Evolutionary conservation across 345 rosid species (phyloP).

Genomic region (Pugionium cornutum): DNA sequence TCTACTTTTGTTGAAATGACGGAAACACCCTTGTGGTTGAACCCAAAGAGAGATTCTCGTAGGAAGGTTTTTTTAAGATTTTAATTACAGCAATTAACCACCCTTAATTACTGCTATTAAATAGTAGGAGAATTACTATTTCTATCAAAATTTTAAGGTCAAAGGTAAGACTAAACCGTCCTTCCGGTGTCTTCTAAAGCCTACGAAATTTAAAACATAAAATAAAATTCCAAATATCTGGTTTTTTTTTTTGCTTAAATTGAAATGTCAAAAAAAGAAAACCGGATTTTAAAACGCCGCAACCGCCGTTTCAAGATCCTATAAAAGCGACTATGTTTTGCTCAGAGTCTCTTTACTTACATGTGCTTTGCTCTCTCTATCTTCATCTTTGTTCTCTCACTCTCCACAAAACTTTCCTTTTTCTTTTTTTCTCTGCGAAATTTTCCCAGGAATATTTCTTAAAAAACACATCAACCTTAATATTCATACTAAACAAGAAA

Average conservation of each 20-base stretch:
- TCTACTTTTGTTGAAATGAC: slow-evolving; percentile 7
- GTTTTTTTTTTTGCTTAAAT: not conserved
- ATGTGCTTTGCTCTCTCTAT: slow-evolving; percentile 27
- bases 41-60: not conserved
- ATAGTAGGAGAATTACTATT: not conserved
- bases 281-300: slow-evolving; percentile 29
- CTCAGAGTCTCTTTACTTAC: slow-evolving; percentile 21
- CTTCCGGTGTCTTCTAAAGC: not conserved
- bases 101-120: slow-evolving; percentile 17
- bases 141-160: slow-evolving; percentile 9
- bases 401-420: slow-evolving; percentile 8
- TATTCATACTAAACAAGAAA: slow-evolving; percentile 32
- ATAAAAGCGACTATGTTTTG: slow-evolving; percentile 30
- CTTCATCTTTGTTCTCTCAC: slow-evolving; percentile 14
- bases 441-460: slow-evolving; percentile 32
- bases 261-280: slow-evolving; percentile 4
- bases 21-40: slow-evolving; percentile 3
- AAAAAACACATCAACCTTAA: slow-evolving; percentile 5
- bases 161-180: slow-evolving; percentile 28
- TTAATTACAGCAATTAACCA: slow-evolving; percentile 21
- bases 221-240: not conserved
- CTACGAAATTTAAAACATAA: not conserved
- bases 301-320: slow-evolving; percentile 39
- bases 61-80: not conserved
- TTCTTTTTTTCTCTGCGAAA: slow-evolving; percentile 12